A percentile compares a stretch with the other conserved stretches of the same genome.
phyloP scores from a whole-genome alignment of 2,329 filamentous ascomycete species.

The Fusarium staphyleae region DNA sequence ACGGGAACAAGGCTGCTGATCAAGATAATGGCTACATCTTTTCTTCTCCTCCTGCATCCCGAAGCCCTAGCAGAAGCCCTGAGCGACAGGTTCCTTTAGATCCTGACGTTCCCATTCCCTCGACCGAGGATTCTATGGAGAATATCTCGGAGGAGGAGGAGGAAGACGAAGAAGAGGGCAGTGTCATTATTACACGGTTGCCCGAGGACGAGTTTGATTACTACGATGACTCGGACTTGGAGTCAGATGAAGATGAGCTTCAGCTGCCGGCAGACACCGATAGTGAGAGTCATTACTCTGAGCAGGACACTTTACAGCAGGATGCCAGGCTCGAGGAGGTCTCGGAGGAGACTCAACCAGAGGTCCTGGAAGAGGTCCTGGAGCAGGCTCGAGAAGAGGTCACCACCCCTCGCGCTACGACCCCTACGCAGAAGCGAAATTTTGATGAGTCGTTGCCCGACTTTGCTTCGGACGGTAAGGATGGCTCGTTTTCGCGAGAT shows the following conservation, averaged over 20 bases:
- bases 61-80: constrained; percentile 53
- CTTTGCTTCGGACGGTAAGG: constrained; percentile 45
- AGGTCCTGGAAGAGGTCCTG: background rate
- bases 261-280: constrained; percentile 56
- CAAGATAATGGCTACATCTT: constrained; percentile 69
- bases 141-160: constrained; percentile 54
- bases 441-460: constrained; percentile 48
- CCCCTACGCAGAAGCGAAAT: constrained; percentile 30
- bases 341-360: background rate
- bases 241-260: constrained; percentile 69
- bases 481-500: constrained; percentile 52
- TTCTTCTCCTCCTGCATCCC: constrained; percentile 65
- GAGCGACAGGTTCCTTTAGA: constrained; percentile 70
- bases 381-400: constrained; percentile 52
- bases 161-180: constrained; percentile 57
- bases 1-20: constrained; percentile 66
- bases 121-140: constrained; percentile 73
- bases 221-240: constrained; percentile 55
- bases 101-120: constrained; percentile 89
- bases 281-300: constrained; percentile 49
- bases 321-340: constrained; percentile 24
- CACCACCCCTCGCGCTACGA: constrained; percentile 58
- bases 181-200: constrained; percentile 72
- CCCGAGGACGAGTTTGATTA: constrained; percentile 70
- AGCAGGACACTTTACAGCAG: constrained; percentile 35